Evolutionary conservation across 2,329 filamentous ascomycete genomes (phyloP).

Genomic region (Colletotrichum melonis): DNA sequence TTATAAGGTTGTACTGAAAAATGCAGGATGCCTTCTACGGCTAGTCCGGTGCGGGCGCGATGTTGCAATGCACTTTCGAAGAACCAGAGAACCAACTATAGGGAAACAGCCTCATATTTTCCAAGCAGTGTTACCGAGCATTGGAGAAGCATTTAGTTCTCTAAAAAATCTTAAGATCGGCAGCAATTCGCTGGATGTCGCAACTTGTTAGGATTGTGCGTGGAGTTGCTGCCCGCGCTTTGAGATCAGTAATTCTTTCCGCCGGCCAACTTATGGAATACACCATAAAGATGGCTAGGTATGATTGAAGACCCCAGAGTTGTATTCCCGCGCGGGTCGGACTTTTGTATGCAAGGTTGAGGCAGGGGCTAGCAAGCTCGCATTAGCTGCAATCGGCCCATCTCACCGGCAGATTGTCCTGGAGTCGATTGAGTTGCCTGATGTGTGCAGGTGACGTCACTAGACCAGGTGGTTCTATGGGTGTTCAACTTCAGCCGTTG

Average conservation of each 20-base stretch:
- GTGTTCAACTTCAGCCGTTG: background rate
- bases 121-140: too few relatives aligned
- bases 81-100: background rate
- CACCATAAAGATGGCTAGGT: background rate
- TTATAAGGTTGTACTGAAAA: background rate
- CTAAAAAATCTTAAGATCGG: background rate
- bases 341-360: background rate
- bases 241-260: background rate
- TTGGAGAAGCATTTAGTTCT: background rate
- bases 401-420: background rate
- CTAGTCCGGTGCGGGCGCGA: background rate
- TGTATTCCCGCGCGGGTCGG: background rate
- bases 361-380: background rate
- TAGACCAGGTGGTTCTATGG: background rate
- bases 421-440: background rate
- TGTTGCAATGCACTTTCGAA: background rate
- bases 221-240: background rate
- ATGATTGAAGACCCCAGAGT: background rate
- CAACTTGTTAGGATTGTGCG: too few relatives aligned
- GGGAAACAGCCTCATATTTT: too few relatives aligned
- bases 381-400: background rate
- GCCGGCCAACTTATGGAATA: background rate
- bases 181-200: too few relatives aligned
- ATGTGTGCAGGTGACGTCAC: background rate
- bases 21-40: background rate